A percentile compares a stretch with the other conserved stretches of the same genome.
Conservation (phyloP, 768 basidiomycete species). For the Tephrocybe sp. region DNA sequence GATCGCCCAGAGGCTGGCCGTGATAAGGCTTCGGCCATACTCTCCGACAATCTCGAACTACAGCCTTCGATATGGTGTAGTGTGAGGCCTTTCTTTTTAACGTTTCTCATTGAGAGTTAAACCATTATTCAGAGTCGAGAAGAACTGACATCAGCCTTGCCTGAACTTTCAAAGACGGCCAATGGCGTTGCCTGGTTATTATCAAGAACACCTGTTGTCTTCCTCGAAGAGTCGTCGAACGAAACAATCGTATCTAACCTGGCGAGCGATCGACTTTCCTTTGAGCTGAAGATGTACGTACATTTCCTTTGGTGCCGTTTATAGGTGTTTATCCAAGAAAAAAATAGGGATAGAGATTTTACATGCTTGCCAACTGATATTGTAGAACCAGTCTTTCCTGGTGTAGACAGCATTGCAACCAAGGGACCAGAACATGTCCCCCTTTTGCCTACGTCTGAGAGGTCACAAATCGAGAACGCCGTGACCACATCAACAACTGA, state of each 20-base stretch:
- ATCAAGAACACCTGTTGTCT: constrained; percentile 13
- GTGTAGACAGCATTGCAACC: background rate
- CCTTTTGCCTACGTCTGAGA: no score
- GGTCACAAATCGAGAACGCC: no score
- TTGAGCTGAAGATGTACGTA: constrained; percentile 17
- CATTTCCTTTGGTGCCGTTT: background rate
- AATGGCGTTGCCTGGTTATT: constrained; percentile 19
- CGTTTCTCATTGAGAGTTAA: background rate
- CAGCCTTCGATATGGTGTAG: constrained; percentile 17
- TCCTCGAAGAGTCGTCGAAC: constrained; percentile 7
- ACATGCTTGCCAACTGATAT: constrained; percentile 13
- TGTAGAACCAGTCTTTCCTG: background rate
- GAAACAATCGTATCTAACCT: constrained; percentile 11
- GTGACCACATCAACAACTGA: no score
- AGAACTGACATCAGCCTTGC: constrained; percentile 19
- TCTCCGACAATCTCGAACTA: background rate
- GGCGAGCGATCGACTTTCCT: constrained; percentile 3
- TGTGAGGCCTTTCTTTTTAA: constrained; percentile 7
- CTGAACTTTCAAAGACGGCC: constrained; percentile 15
- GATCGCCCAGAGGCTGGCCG: background rate
- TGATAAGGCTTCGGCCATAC: background rate
- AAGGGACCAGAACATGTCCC: no score
- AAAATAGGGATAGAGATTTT: constrained; percentile 13
- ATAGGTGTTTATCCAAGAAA: background rate
- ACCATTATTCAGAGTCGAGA: constrained; percentile 17